Conservation (phyloP, 306 rosid species). For the Rosa chinensis region DNA sequence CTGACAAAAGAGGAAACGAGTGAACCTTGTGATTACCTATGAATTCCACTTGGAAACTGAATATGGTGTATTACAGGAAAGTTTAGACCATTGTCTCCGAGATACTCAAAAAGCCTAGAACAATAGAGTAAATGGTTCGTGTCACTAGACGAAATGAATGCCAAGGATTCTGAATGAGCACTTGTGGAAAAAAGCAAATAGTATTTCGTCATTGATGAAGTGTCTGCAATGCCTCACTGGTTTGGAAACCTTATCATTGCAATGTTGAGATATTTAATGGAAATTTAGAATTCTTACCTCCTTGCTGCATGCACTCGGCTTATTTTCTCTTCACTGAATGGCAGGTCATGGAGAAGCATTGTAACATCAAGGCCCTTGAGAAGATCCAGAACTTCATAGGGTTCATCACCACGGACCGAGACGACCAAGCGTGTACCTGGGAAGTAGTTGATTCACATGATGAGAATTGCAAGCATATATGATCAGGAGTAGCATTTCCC, state of each 20-base stretch:
- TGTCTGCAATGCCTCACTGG: neutral
- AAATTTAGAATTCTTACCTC: slow-evolving; percentile 44
- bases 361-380: slow-evolving; percentile 76
- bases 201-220: neutral
- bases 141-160: neutral
- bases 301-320: slow-evolving; percentile 97
- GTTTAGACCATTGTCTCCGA: slow-evolving; percentile 63
- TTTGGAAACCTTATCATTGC: no score
- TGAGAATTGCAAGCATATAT: neutral
- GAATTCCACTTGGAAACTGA: slow-evolving; percentile 76
- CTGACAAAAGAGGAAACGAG: slow-evolving; percentile 13
- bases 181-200: neutral
- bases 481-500: neutral
- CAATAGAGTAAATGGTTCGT: neutral
- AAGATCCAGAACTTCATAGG: slow-evolving; percentile 65
- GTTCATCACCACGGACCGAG: slow-evolving; percentile 86
- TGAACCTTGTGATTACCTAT: slow-evolving; percentile 52
- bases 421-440: slow-evolving; percentile 89
- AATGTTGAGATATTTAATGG: neutral
- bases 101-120: slow-evolving; percentile 79
- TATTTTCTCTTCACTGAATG: slow-evolving; percentile 62
- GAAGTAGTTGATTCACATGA: slow-evolving; percentile 23
- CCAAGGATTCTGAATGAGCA: neutral
- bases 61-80: slow-evolving; percentile 94
- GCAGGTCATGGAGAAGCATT: slow-evolving; percentile 86